These are phyloP conservation scores for Fusarium odoratissimum DNA, from an alignment of 2,329 filamentous ascomycete species.

Conservation along the genomic window DNA sequence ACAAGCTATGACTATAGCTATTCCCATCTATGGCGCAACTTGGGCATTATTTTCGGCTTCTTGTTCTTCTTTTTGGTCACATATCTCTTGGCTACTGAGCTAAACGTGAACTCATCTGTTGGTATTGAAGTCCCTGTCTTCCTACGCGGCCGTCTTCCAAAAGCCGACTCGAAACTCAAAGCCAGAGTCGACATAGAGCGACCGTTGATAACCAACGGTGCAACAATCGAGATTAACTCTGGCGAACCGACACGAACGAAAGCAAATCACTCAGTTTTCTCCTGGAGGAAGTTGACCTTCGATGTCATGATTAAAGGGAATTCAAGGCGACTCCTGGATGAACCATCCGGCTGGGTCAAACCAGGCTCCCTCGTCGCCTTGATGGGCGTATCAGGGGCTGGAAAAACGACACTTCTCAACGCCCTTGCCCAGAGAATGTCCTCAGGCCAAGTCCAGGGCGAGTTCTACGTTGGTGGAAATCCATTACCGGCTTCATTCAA, in stretches of 20 bases:
- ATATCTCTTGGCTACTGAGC: conserved; percentile 72
- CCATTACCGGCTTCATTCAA: background rate
- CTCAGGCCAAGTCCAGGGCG: background rate
- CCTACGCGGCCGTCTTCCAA: conserved; percentile 63
- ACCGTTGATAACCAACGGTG: background rate
- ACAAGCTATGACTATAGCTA: conserved; percentile 67
- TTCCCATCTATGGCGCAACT: conserved; percentile 72
- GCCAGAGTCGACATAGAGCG: background rate
- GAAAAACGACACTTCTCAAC: conserved; percentile 1
- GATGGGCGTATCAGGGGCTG: conserved; percentile 7
- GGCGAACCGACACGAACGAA: background rate
- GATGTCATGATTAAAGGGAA: background rate
- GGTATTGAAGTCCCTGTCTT: conserved; percentile 78
- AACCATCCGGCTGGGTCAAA: background rate
- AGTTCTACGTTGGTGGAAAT: background rate
- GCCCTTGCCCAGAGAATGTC: background rate
- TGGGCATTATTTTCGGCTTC: conserved; percentile 76
- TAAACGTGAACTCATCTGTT: conserved; percentile 57
- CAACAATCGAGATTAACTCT: background rate
- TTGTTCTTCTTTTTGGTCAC: conserved; percentile 70
- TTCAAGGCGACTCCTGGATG: background rate
- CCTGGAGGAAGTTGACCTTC: background rate
- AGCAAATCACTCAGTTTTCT: background rate
- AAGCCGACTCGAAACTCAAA: background rate
- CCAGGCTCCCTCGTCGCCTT: background rate